phyloP scores from a whole-genome alignment of 2,329 filamentous ascomycete genomes.

The Purpureocillium lavendulum region DNA sequence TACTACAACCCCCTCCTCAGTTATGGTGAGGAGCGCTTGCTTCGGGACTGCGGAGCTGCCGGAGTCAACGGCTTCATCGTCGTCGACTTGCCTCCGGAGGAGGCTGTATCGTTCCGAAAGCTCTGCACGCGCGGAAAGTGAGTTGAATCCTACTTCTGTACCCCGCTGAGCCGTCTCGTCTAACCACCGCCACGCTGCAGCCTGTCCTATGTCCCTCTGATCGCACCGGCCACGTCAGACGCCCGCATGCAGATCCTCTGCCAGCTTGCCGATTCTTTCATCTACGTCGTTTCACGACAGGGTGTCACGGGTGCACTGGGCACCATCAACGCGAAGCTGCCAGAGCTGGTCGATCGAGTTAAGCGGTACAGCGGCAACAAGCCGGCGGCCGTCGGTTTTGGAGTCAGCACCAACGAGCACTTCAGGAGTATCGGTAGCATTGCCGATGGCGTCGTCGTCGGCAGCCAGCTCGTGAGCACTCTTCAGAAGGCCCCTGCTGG shows the following conservation, averaged over 20 bases:
- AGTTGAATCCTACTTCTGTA: slow-evolving; percentile 14
- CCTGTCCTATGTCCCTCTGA: slow-evolving; percentile 93
- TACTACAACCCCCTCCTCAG: slow-evolving; percentile 96
- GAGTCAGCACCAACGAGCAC: slow-evolving; percentile 91
- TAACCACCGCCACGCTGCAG: slow-evolving; percentile 26
- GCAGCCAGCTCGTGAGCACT: slow-evolving; percentile 85
- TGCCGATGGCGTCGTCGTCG: slow-evolving; percentile 92
- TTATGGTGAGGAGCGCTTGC: slow-evolving; percentile 85
- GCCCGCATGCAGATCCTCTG: slow-evolving; percentile 91
- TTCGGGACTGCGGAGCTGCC: slow-evolving; percentile 74
- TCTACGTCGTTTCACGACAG: slow-evolving; percentile 97
- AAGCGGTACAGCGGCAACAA: slow-evolving; percentile 88
- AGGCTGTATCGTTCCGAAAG: slow-evolving; percentile 85
- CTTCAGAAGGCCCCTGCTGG: slow-evolving; percentile 35
- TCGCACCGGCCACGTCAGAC: slow-evolving; percentile 88
- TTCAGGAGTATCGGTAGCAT: slow-evolving; percentile 77
- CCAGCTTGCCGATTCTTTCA: slow-evolving; percentile 95
- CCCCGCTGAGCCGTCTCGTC: neutral
- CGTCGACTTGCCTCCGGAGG: slow-evolving; percentile 90
- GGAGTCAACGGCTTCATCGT: slow-evolving; percentile 96
- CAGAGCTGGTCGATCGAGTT: slow-evolving; percentile 73
- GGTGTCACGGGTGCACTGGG: slow-evolving; percentile 90
- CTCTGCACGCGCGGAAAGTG: slow-evolving; percentile 70
- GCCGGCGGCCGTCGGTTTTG: slow-evolving; percentile 89
- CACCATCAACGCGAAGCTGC: slow-evolving; percentile 71